Conservation (phyloP, 2,329 filamentous ascomycete species). For the Dothidotthia symphoricarpi region DNA sequence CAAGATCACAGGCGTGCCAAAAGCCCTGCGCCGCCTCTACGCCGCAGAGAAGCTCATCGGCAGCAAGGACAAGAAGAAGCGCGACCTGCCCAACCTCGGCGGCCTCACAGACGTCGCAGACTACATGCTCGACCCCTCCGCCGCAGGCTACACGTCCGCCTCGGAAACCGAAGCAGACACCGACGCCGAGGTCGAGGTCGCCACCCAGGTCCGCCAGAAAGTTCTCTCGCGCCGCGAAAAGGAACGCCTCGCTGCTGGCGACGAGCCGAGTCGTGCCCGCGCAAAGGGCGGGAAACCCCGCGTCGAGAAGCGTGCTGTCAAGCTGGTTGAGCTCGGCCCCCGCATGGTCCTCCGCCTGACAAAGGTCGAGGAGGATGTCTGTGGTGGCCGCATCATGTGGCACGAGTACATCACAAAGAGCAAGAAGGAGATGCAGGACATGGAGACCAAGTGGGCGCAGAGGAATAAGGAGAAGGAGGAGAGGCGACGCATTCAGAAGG, state of each 20-base stretch:
- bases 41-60: conserved; percentile 77
- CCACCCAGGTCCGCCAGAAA: conserved; percentile 59
- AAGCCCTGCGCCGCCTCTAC: conserved; percentile 77
- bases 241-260: conserved; percentile 42
- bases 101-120: conserved; percentile 92
- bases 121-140: conserved; percentile 79
- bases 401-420: conserved; percentile 91
- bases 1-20: conserved; percentile 78
- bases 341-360: conserved; percentile 84
- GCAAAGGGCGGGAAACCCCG: conserved; percentile 37
- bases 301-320: conserved; percentile 85
- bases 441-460: conserved; percentile 82
- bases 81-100: conserved; percentile 78
- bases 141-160: conserved; percentile 83
- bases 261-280: conserved; percentile 41
- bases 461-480: conserved; percentile 77
- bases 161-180: conserved; percentile 92
- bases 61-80: conserved; percentile 56
- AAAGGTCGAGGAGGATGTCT: conserved; percentile 94
- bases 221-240: conserved; percentile 58
- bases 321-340: conserved; percentile 87
- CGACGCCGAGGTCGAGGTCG: conserved; percentile 89
- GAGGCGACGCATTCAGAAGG: conserved; percentile 77
- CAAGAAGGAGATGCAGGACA: conserved; percentile 69
- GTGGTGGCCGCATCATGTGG: conserved; percentile 91